Percentiles rank a stretch among this genome's conserved stretches.
Evolutionary conservation across 208 protist species (phyloP).

Genomic region (Crithidia mellificae): DNA sequence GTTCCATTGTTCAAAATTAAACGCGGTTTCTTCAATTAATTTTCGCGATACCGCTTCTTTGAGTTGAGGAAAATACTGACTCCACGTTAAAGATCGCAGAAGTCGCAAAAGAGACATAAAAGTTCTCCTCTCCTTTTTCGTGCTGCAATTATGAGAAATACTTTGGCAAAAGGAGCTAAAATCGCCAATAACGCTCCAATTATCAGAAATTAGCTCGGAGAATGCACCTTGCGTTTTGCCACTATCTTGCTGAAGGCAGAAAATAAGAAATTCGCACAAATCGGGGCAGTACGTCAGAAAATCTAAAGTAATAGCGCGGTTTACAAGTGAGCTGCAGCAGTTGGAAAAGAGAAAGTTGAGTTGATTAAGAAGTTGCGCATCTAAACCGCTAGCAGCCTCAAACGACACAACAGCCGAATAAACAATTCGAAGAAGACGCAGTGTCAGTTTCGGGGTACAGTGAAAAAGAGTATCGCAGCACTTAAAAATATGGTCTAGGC

Average conservation of each 20-base stretch:
- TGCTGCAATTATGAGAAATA: background rate
- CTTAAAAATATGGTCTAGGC: background rate
- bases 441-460: slow-evolving; percentile 17
- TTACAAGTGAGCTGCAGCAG: slow-evolving; percentile 14
- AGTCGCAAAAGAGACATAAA: slow-evolving; percentile 8
- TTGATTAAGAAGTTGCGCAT: background rate
- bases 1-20: slow-evolving; percentile 1
- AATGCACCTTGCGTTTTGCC: background rate
- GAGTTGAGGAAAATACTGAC: background rate
- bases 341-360: background rate
- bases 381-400: background rate
- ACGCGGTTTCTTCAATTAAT: background rate
- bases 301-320: slow-evolving; percentile 14
- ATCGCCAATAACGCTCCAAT: slow-evolving; percentile 20
- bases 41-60: background rate
- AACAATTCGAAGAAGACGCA: slow-evolving; percentile 10
- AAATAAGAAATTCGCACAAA: slow-evolving; percentile 25
- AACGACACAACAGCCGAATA: background rate
- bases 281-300: slow-evolving; percentile 18
- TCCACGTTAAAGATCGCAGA: slow-evolving; percentile 7
- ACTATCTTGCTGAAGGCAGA: slow-evolving; percentile 11
- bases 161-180: slow-evolving; percentile 16
- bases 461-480: slow-evolving; percentile 20
- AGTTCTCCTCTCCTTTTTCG: background rate
- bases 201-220: slow-evolving; percentile 15